phyloP scores from a whole-genome alignment of 306 rosid species.

The Malus domestica region DNA sequence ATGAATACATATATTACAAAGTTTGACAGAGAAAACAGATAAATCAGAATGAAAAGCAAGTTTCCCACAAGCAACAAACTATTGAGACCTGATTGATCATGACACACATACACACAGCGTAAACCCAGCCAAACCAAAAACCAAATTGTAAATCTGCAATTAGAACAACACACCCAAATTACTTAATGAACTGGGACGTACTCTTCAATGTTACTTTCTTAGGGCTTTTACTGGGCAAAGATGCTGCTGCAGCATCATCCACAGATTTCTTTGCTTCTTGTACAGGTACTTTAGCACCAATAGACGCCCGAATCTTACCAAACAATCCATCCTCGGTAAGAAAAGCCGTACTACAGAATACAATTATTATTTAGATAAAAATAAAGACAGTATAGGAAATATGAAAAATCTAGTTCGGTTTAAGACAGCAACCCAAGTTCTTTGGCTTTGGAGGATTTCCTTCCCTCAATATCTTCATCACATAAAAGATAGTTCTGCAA shows the following conservation, averaged over 20 bases:
- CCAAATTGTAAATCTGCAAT: background rate
- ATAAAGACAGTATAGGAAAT: constrained; percentile 3
- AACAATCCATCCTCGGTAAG: constrained; percentile 95
- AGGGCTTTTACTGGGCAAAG: constrained; percentile 40
- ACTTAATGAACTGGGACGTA: constrained; percentile 24
- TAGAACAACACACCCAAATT: background rate
- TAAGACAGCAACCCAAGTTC: constrained; percentile 75
- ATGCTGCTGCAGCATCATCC: constrained; percentile 29
- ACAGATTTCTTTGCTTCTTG: constrained; percentile 36
- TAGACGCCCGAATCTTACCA: constrained; percentile 62
- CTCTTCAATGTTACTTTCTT: constrained; percentile 54
- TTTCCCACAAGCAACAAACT: background rate
- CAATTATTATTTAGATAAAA: constrained; percentile 5
- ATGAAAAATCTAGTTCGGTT: constrained; percentile 3
- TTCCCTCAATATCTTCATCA: constrained; percentile 95
- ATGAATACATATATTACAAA: background rate
- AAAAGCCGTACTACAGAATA: constrained; percentile 49
- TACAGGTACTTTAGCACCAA: constrained; percentile 38
- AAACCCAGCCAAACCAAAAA: background rate
- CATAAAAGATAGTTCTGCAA: constrained; percentile 87
- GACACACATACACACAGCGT: background rate
- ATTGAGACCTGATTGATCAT: background rate
- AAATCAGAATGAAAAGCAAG: background rate
- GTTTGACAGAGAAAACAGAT: background rate
- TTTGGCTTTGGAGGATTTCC: constrained; percentile 80